These are phyloP conservation scores for Lipomyces sp. DNA, from an alignment of 805 yeast genomes.

Conservation along the genomic window DNA sequence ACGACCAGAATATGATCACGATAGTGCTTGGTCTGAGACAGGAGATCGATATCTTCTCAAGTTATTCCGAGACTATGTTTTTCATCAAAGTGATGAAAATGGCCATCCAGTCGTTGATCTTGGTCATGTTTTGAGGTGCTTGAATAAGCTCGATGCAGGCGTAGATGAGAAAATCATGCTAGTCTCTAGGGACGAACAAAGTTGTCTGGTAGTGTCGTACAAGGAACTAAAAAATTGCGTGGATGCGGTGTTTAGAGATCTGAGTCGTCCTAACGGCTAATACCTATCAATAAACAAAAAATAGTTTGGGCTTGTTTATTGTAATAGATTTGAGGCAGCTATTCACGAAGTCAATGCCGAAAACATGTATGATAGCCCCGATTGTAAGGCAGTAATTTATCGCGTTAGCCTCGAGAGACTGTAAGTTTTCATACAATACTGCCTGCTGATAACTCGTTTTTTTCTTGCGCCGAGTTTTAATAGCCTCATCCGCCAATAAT, in stretches of 20 bases:
- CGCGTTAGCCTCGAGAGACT: background rate
- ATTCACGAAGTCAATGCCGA: background rate
- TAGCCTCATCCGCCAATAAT: no score
- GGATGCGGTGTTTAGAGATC: conserved; percentile 33
- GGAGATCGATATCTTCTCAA: conserved; percentile 75
- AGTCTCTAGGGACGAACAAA: conserved; percentile 82
- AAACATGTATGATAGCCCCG: background rate
- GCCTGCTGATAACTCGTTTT: no score
- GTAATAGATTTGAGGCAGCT: background rate
- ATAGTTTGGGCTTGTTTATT: background rate
- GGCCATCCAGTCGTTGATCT: conserved; percentile 83
- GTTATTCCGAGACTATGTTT: conserved; percentile 81
- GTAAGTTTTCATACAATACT: background rate
- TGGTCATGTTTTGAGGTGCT: conserved; percentile 73
- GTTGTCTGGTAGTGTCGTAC: conserved; percentile 81
- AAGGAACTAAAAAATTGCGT: conserved; percentile 61
- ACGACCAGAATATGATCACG: conserved; percentile 66
- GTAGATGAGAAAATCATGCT: conserved; percentile 79
- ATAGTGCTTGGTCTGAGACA: conserved; percentile 69
- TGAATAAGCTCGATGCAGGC: conserved; percentile 93
- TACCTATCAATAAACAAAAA: background rate
- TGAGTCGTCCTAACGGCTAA: conserved; percentile 21
- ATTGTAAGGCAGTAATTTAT: background rate
- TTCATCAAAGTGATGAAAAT: conserved; percentile 77
- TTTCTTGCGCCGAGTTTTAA: no score